These are phyloP conservation scores for Gossypium bickii DNA, from an alignment of 345 rosid species.

Conservation along the genomic window DNA sequence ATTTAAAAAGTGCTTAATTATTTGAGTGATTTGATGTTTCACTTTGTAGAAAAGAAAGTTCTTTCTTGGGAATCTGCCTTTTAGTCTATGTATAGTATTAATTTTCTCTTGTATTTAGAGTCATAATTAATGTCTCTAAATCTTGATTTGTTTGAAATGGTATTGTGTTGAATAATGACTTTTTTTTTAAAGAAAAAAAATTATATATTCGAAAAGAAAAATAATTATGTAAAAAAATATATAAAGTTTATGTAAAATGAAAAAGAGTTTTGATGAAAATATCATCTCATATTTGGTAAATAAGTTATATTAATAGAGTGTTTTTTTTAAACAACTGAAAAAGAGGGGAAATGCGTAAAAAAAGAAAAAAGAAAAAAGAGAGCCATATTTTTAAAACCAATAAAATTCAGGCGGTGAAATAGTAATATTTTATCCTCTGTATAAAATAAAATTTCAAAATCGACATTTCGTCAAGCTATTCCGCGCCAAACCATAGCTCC, in stretches of 20 bases:
- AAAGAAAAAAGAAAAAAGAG: background rate
- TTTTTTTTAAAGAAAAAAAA: background rate
- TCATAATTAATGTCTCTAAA: background rate
- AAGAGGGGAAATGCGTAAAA: background rate
- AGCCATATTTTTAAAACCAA: background rate
- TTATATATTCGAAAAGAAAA: too few relatives aligned
- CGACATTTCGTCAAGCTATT: slow-evolving; percentile 1
- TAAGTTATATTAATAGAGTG: too few relatives aligned
- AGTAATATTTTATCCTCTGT: background rate
- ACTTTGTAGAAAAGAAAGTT: background rate
- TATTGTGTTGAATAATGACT: background rate
- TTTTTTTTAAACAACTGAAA: too few relatives aligned
- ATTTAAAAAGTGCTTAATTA: background rate
- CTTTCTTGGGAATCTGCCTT: background rate
- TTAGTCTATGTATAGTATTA: background rate
- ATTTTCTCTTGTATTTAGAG: slow-evolving; percentile 3
- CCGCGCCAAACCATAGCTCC: slow-evolving; percentile 10
- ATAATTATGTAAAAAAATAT: too few relatives aligned
- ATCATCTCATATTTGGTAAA: too few relatives aligned
- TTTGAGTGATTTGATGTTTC: background rate
- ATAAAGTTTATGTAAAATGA: too few relatives aligned
- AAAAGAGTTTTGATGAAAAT: too few relatives aligned
- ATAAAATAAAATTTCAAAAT: background rate
- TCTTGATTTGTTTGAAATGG: background rate
- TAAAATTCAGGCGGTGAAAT: background rate